A percentile compares a stretch with the other conserved stretches of the same genome.
Conservation (phyloP, 192 early-diverging fungal species). For the Coemansia sp. region DNA sequence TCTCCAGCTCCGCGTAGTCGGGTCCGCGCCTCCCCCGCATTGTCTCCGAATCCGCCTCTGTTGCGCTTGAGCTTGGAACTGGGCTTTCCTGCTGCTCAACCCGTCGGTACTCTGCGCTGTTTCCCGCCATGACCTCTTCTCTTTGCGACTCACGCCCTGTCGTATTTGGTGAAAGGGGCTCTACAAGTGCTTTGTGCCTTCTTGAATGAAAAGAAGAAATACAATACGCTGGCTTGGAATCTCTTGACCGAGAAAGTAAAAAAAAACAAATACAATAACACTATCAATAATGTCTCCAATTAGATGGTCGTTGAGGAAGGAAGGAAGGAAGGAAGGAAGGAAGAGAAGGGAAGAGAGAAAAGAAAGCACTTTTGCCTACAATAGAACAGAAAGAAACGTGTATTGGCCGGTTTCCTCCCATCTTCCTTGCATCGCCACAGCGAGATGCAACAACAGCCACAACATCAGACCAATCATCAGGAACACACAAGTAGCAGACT, state of each 20-base stretch:
- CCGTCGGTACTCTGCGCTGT: slow-evolving; percentile 20
- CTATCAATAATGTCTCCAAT: no score
- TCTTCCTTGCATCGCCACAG: background rate
- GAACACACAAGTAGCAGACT: no score
- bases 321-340: background rate
- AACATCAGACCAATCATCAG: no score
- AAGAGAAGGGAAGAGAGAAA: background rate
- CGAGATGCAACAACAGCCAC: no score
- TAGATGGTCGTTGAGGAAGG: no score
- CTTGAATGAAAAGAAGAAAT: no score
- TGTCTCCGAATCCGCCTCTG: background rate
- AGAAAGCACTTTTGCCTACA: no score
- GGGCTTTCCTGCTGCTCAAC: slow-evolving; percentile 12
- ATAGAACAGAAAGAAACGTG: background rate
- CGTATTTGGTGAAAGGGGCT: no score
- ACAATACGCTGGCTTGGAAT: background rate
- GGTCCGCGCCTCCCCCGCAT: slow-evolving; percentile 9
- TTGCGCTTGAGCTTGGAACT: background rate
- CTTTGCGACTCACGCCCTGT: background rate
- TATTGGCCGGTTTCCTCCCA: background rate
- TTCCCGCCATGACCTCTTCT: slow-evolving; percentile 6
- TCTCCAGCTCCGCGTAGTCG: slow-evolving; percentile 38
- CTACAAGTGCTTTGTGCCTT: no score
- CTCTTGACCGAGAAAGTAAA: background rate
- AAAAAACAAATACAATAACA: background rate